Percentiles rank a stretch among this genome's conserved stretches.
phyloP scores from a whole-genome alignment of 208 protist genomes.

The Acanthamoeba lenticulata region DNA sequence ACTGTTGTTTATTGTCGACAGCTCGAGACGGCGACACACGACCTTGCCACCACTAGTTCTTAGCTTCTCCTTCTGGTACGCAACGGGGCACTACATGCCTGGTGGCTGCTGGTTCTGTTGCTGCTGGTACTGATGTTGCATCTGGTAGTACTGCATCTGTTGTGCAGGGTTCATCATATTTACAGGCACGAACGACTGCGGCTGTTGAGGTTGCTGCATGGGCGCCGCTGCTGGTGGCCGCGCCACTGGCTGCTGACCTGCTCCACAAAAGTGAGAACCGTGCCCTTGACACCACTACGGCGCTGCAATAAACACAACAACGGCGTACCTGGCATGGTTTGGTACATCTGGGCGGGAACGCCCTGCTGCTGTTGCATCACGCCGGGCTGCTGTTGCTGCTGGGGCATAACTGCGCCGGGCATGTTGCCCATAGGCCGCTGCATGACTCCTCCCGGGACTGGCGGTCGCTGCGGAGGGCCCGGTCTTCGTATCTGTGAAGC shows the following conservation, averaged over 20 bases:
- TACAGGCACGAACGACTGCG: neutral
- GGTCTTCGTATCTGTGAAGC: neutral
- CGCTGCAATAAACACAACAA: neutral
- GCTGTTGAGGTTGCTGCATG: neutral
- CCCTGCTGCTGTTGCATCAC: neutral
- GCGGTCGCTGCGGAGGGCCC: neutral
- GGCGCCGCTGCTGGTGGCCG: neutral
- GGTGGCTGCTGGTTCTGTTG: neutral
- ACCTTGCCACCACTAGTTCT: neutral
- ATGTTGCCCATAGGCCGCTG: constrained; percentile 32
- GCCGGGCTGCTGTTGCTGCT: neutral
- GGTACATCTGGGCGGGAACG: neutral
- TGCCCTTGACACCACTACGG: neutral
- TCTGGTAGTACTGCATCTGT: constrained; percentile 39
- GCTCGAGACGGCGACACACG: neutral
- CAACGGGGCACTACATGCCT: neutral
- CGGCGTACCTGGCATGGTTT: neutral
- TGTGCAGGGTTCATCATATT: constrained; percentile 17
- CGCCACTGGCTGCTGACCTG: neutral
- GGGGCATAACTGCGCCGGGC: neutral
- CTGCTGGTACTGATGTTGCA: neutral
- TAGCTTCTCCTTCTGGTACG: neutral
- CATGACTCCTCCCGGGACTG: neutral
- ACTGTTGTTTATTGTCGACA: too few species aligned
- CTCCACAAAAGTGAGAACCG: neutral